Percentiles rank a stretch among this genome's conserved stretches.
phyloP scores from a whole-genome alignment of 306 rosid genomes.

The Medicago lupulina region DNA sequence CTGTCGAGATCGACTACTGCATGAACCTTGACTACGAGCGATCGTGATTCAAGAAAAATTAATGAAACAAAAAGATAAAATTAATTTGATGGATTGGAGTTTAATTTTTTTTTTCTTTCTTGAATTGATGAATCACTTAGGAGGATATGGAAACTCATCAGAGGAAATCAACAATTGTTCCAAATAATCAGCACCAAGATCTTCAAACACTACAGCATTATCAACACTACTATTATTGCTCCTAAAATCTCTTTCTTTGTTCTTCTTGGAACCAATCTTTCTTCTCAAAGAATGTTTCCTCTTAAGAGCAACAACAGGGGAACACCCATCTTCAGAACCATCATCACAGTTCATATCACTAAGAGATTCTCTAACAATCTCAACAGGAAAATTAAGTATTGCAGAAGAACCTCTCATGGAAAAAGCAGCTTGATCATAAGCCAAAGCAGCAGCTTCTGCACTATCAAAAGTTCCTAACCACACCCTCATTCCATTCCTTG shows the following conservation, averaged over 20 bases:
- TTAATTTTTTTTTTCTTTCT: background rate
- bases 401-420: constrained; percentile 86
- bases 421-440: constrained; percentile 95
- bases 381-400: constrained; percentile 79
- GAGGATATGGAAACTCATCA: constrained; percentile 40
- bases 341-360: constrained; percentile 56
- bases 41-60: background rate
- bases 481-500: constrained; percentile 79
- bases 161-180: constrained; percentile 77
- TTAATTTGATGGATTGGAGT: constrained; percentile 4
- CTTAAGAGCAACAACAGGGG: constrained; percentile 90
- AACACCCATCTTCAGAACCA: constrained; percentile 60
- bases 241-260: constrained; percentile 49
- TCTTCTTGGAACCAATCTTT: constrained; percentile 60
- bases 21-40: too few species aligned
- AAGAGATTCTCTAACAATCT: constrained; percentile 77
- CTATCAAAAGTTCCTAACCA: constrained; percentile 98
- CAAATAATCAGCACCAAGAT: constrained; percentile 88
- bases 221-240: constrained; percentile 45
- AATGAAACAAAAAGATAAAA: background rate
- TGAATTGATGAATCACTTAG: constrained; percentile 35
- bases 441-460: constrained; percentile 90
- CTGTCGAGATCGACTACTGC: too few species aligned
- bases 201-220: constrained; percentile 84
- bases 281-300: constrained; percentile 84